Conservation (phyloP, 768 basidiomycete species). For the Brasilioporus rufonigricans region DNA sequence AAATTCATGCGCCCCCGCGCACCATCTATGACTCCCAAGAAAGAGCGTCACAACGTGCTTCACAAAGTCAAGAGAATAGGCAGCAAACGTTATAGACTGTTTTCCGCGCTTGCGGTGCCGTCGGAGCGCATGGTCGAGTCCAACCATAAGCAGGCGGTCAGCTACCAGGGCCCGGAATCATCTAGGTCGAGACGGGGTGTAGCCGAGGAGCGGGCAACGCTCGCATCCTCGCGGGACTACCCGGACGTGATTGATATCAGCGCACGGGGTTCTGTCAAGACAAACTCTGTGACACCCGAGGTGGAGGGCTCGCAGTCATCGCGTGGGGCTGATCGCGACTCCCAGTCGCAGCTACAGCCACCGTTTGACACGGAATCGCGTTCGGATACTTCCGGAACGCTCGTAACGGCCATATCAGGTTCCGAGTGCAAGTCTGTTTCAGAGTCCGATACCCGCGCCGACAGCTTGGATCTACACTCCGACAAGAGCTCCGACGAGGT, state of each 20-base stretch:
- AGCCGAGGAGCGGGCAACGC: neutral
- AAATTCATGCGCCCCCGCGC: conserved; percentile 16
- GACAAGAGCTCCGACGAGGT: neutral
- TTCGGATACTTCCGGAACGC: conserved; percentile 22
- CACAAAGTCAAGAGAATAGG: conserved; percentile 6
- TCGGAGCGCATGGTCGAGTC: neutral
- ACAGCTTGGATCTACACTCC: conserved; percentile 9
- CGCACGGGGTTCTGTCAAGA: neutral
- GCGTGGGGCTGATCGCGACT: conserved; percentile 1
- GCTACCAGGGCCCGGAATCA: neutral
- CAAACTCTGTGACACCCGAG: neutral
- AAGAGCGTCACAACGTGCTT: neutral
- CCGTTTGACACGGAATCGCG: conserved; percentile 2
- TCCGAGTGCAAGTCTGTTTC: conserved; percentile 7
- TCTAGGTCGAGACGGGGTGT: neutral
- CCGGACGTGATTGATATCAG: conserved; percentile 25
- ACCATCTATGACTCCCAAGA: conserved; percentile 6
- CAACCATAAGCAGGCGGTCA: neutral
- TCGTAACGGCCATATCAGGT: conserved; percentile 11
- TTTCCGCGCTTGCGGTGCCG: conserved; percentile 13
- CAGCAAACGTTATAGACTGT: conserved; percentile 16
- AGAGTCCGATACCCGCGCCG: conserved; percentile 8
- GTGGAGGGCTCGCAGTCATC: neutral
- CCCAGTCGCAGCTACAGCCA: conserved; percentile 1
- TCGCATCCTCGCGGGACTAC: neutral